A percentile compares a stretch with the other conserved stretches of the same genome.
phyloP scores from a whole-genome alignment of 345 rosid species.

The Eucalyptus marginata region DNA sequence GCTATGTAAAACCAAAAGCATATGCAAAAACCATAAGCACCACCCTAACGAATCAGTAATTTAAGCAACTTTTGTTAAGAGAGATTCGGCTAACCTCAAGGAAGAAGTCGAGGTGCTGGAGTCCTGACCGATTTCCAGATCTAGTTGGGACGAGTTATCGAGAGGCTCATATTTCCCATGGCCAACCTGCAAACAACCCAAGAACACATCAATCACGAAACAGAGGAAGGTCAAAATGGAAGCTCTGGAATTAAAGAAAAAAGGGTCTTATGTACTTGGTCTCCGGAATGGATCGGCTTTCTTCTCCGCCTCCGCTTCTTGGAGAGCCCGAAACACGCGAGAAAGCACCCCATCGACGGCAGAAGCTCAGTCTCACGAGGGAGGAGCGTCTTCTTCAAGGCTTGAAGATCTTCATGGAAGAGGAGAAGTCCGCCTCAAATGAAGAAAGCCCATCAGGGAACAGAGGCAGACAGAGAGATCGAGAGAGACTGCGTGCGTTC shows the following conservation, averaged over 20 bases:
- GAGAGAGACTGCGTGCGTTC: not conserved
- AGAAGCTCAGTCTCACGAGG: not conserved
- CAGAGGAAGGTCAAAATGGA: not conserved
- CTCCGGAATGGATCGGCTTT: constrained; percentile 29
- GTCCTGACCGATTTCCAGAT: not conserved
- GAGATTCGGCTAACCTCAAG: not conserved
- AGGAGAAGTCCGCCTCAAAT: not conserved
- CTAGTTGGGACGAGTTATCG: constrained; percentile 23
- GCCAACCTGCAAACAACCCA: constrained; percentile 16
- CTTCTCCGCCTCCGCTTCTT: constrained; percentile 43
- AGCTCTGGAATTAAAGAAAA: not conserved
- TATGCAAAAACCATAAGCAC: not conserved
- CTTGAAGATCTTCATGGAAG: not conserved
- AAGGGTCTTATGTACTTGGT: constrained; percentile 19
- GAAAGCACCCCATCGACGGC: constrained; percentile 65
- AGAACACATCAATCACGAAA: not conserved
- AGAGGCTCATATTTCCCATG: constrained; percentile 37
- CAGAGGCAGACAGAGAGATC: not conserved
- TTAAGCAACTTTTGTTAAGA: not conserved
- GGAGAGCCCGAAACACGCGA: constrained; percentile 74
- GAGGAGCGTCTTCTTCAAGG: not conserved
- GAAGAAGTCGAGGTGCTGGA: not conserved
- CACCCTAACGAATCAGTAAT: not conserved
- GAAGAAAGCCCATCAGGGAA: not conserved
- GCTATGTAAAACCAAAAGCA: not conserved